Evolutionary conservation across 345 rosid species (phyloP).

Genomic region (Conringia planisiliqua): DNA sequence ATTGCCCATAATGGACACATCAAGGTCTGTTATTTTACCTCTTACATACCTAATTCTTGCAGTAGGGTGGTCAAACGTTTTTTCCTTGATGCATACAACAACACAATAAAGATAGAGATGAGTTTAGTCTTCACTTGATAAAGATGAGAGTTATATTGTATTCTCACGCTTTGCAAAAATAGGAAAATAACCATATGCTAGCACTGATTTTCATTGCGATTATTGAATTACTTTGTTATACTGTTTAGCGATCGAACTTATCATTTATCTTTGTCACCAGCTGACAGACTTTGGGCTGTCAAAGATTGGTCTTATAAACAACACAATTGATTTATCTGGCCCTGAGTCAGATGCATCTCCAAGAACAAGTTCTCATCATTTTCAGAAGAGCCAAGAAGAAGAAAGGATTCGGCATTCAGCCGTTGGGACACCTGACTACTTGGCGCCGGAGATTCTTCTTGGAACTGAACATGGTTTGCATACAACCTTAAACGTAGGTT

Average conservation of each 20-base stretch:
- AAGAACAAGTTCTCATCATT: constrained; percentile 36
- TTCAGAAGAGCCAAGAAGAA: constrained; percentile 42
- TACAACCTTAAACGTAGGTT: constrained; percentile 19
- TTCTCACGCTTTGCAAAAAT: background rate
- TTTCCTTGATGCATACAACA: background rate
- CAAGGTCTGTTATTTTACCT: constrained; percentile 55
- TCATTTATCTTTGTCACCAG: constrained; percentile 48
- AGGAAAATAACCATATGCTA: background rate
- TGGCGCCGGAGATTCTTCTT: constrained; percentile 92
- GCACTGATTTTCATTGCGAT: background rate
- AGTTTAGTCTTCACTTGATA: background rate
- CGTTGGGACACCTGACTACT: constrained; percentile 87
- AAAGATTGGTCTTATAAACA: constrained; percentile 80
- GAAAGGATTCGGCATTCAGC: constrained; percentile 53
- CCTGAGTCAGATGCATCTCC: constrained; percentile 42
- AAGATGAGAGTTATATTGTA: background rate
- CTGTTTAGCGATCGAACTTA: constrained; percentile 14
- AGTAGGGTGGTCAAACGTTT: background rate
- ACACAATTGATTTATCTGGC: constrained; percentile 66
- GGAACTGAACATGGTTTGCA: constrained; percentile 72
- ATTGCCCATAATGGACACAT: constrained; percentile 84
- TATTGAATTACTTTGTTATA: constrained; percentile 11
- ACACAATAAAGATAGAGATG: background rate
- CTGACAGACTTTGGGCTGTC: constrained; percentile 88
- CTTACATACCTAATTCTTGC: background rate